These are phyloP conservation scores for Globisporangium nodosum DNA, from an alignment of 352 stramenopile species.

Conservation along the genomic window DNA sequence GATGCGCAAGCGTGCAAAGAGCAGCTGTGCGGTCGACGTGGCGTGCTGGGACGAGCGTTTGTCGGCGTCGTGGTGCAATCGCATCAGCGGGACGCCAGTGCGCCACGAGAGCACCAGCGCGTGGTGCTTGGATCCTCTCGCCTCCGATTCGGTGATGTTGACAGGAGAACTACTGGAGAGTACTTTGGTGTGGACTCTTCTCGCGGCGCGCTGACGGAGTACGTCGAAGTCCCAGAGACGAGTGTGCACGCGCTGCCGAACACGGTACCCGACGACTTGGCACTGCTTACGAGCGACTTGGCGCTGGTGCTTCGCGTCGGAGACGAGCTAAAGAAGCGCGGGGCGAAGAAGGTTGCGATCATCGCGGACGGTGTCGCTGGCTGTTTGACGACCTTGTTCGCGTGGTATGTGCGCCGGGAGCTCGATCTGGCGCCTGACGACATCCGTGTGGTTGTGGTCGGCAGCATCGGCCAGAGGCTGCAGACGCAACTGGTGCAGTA, in stretches of 20 bases:
- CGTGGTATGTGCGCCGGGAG: constrained; percentile 22
- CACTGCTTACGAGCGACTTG: constrained; percentile 33
- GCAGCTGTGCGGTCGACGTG: constrained; percentile 25
- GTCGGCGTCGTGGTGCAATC: constrained; percentile 31
- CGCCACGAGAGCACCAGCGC: neutral
- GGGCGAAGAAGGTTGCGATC: constrained; percentile 23
- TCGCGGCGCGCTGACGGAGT: constrained; percentile 31
- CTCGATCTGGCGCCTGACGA: constrained; percentile 14
- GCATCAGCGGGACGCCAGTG: neutral
- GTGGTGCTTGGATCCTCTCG: constrained; percentile 21
- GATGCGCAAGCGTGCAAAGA: constrained; percentile 31
- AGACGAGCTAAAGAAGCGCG: constrained; percentile 19
- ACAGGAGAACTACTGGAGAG: neutral
- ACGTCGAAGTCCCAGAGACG: constrained; percentile 29
- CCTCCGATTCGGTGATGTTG: constrained; percentile 3
- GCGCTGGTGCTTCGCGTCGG: constrained; percentile 31
- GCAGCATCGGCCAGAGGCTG: neutral
- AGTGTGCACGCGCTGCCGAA: constrained; percentile 27
- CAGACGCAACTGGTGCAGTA: constrained; percentile 8
- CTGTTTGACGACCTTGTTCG: constrained; percentile 19
- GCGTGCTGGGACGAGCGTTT: constrained; percentile 34
- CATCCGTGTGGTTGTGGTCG: constrained; percentile 27
- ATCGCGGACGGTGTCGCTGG: constrained; percentile 16
- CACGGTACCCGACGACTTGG: constrained; percentile 31
- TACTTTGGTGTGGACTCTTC: constrained; percentile 27